Percentiles rank a stretch among this genome's conserved stretches.
Conservation (phyloP, 768 basidiomycete genomes). For the Terana coerulea region DNA sequence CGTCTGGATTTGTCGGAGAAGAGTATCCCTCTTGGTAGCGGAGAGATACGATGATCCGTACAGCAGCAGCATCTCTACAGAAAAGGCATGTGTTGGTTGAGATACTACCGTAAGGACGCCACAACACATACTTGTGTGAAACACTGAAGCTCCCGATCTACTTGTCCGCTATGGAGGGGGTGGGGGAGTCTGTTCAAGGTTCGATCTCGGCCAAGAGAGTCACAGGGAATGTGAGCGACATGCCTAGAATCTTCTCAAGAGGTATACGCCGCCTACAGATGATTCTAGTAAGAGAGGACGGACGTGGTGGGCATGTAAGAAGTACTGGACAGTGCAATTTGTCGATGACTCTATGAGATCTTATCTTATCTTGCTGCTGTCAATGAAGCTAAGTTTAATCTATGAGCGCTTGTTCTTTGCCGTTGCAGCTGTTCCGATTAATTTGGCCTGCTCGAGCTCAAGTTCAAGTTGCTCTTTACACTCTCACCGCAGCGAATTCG, state of each 20-base stretch:
- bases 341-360: background rate
- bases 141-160: background rate
- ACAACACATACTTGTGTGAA: background rate
- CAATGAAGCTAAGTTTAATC: background rate
- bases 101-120: background rate
- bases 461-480: too few relatives aligned
- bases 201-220: background rate
- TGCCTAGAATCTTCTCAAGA: background rate
- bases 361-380: background rate
- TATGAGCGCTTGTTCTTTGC: background rate
- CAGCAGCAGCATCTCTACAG: conserved; percentile 64
- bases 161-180: background rate
- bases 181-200: conserved; percentile 1
- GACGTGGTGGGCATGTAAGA: background rate
- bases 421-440: too few relatives aligned
- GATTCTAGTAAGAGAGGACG: background rate
- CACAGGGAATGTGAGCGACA: background rate
- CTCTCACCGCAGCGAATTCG: too few relatives aligned
- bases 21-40: conserved; percentile 58
- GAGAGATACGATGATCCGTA: conserved; percentile 77
- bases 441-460: too few relatives aligned
- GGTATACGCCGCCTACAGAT: background rate
- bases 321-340: background rate
- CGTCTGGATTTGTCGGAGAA: conserved; percentile 58
- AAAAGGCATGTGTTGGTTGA: background rate